Conservation (phyloP, 2,329 filamentous ascomycete genomes). For the Fusarium odoratissimum region DNA sequence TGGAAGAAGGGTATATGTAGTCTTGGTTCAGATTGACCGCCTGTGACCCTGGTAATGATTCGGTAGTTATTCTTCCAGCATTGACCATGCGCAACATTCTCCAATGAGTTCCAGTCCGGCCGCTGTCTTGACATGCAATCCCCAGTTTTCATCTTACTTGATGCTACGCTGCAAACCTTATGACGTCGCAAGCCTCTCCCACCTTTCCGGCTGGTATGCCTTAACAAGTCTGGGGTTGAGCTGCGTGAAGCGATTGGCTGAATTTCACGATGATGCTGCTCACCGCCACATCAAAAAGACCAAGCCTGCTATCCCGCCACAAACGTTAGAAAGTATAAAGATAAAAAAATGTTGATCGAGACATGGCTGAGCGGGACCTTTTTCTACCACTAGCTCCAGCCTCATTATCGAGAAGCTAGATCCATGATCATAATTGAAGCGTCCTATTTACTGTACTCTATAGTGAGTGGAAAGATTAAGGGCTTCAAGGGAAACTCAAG, state of each 20-base stretch:
- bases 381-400: not conserved
- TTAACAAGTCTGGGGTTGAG: rapidly evolving
- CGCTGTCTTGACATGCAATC: not conserved
- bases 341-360: not conserved
- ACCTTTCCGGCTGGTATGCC: not conserved
- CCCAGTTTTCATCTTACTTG: not conserved
- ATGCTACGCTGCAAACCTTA: not conserved
- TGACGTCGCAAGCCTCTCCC: not conserved
- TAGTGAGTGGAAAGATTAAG: rapidly evolving
- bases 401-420: too few relatives aligned
- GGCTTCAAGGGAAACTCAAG: rapidly evolving
- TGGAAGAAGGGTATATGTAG: not conserved
- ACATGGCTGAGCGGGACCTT: too few relatives aligned
- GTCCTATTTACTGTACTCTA: rapidly evolving
- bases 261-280: not conserved
- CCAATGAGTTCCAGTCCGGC: not conserved
- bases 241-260: not conserved
- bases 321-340: not conserved
- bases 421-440: rapidly evolving
- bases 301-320: not conserved
- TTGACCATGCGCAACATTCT: not conserved
- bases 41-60: not conserved
- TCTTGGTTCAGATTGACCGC: not conserved
- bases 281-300: not conserved
- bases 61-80: not conserved